A percentile compares a stretch with the other conserved stretches of the same genome.
Evolutionary conservation across 495 filamentous ascomycete genomes (phyloP).

Genomic region (Penicillium antarcticum): DNA sequence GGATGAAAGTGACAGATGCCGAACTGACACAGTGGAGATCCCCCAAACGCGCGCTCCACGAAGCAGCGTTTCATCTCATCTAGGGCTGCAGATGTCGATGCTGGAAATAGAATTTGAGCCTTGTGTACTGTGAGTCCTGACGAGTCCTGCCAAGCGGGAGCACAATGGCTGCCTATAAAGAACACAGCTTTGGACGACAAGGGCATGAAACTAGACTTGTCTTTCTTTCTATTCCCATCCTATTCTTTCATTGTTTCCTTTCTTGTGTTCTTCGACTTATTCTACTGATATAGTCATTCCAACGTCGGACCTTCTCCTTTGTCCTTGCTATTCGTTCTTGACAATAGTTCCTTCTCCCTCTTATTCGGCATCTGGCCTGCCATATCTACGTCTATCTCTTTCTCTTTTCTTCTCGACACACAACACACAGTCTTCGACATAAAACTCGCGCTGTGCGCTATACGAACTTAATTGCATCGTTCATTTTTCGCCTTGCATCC

Average conservation of each 20-base stretch:
- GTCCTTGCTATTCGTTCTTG: constrained; percentile 13
- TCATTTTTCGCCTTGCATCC: constrained; percentile 4
- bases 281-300: not conserved
- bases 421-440: not conserved
- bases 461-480: not conserved
- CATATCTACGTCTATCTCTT: constrained; percentile 4
- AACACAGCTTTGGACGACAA: not conserved
- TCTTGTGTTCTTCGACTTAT: constrained; percentile 17
- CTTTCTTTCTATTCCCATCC: constrained; percentile 9
- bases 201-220: constrained; percentile 11
- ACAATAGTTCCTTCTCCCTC: not conserved
- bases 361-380: constrained; percentile 10
- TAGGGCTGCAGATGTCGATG: not conserved
- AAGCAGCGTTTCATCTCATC: constrained; percentile 21
- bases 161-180: constrained; percentile 19
- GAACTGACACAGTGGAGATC: constrained; percentile 8
- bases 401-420: constrained; percentile 7
- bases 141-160: not conserved
- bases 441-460: constrained; percentile 1
- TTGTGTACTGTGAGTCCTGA: not conserved
- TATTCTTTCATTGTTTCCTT: constrained; percentile 15
- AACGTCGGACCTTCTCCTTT: not conserved
- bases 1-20: constrained; percentile 6
- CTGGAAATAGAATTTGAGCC: constrained; percentile 17
- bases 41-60: constrained; percentile 11